Evolutionary conservation across 2,329 filamentous ascomycete species (phyloP).

Genomic region (Clonostachys sp.): DNA sequence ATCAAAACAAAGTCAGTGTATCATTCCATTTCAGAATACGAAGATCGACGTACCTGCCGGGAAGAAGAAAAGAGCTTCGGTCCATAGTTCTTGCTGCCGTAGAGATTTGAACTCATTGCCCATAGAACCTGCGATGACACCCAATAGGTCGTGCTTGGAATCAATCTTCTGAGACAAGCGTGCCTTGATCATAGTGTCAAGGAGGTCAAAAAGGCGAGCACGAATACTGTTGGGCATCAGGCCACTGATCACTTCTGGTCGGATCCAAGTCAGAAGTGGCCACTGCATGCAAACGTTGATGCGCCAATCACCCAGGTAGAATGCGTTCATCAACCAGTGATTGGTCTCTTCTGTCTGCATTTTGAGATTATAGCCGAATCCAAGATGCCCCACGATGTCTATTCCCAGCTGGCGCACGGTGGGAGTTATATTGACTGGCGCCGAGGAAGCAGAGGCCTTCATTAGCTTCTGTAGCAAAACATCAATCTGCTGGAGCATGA

Average conservation of each 20-base stretch:
- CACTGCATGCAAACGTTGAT: constrained; percentile 35
- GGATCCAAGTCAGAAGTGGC: not conserved
- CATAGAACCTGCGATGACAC: no score
- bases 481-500: constrained; percentile 4
- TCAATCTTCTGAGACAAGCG: no score
- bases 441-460: not conserved
- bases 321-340: constrained; percentile 56
- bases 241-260: no score
- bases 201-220: no score
- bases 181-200: no score
- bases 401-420: not conserved
- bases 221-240: no score
- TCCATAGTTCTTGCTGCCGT: not conserved
- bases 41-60: not conserved
- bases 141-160: no score
- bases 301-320: constrained; percentile 65
- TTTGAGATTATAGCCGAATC: constrained; percentile 3
- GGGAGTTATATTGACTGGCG: constrained; percentile 34
- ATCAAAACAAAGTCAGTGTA: no score
- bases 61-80: not conserved
- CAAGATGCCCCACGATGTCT: constrained; percentile 2
- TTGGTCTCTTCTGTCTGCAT: constrained; percentile 51
- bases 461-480: not conserved
- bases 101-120: not conserved
- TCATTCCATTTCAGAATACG: not conserved